Evolutionary conservation across 345 rosid genomes (phyloP).

Genomic region (Boechera stricta): DNA sequence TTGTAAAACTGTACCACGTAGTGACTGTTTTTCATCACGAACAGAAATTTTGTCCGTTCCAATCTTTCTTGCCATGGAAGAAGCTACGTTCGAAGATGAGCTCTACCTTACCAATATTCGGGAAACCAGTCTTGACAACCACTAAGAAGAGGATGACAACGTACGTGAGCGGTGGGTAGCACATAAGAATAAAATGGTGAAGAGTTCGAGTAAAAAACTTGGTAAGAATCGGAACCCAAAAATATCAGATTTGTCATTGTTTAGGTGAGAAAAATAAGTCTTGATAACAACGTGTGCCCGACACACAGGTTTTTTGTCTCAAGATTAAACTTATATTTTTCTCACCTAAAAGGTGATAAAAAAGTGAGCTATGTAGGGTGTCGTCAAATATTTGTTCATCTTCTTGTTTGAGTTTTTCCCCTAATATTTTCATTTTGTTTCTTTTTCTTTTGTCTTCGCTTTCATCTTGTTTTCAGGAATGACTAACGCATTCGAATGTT

Average conservation of each 20-base stretch:
- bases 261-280: not conserved
- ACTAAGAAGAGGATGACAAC: not conserved
- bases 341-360: constrained; percentile 27
- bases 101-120: not conserved
- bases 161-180: not conserved
- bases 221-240: not conserved
- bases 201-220: not conserved
- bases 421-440: constrained; percentile 25
- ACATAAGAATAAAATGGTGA: not conserved
- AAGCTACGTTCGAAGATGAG: not conserved
- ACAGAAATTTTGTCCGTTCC: not conserved
- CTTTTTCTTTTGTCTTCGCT: constrained; percentile 16
- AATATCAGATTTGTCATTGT: not conserved
- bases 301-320: not conserved
- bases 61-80: not conserved
- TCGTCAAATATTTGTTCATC: constrained; percentile 17
- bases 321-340: not conserved
- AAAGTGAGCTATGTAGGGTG: not conserved
- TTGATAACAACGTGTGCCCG: not conserved
- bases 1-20: too few species aligned
- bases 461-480: constrained; percentile 30
- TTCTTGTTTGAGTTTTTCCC: not conserved
- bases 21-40: too few species aligned
- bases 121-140: not conserved
- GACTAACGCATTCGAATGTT: not conserved